Percentiles rank a stretch among this genome's conserved stretches.
These are phyloP conservation scores for Aegilops bicornis DNA, from an alignment of 176 grass and related monocot species.

Conservation along the genomic window DNA sequence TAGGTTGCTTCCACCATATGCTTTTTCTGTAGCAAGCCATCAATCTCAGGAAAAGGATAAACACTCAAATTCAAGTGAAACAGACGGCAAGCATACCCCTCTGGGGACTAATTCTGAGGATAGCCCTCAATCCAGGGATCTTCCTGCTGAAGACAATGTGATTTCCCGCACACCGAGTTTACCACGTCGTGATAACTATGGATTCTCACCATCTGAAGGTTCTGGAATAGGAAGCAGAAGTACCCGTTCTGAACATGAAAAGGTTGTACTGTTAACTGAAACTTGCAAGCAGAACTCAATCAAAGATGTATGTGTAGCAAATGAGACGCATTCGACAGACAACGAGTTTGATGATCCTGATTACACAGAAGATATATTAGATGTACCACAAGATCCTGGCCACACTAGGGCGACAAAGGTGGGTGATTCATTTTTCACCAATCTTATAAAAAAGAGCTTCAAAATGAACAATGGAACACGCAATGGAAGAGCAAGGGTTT, in stretches of 20 bases:
- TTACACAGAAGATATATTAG: slow-evolving; percentile 42
- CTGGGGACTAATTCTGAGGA: slow-evolving; percentile 37
- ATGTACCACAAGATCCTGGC: slow-evolving; percentile 36
- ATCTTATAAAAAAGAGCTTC: slow-evolving; percentile 91
- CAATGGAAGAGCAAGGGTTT: slow-evolving; percentile 60
- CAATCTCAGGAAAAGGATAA: slow-evolving; percentile 54
- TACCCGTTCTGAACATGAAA: slow-evolving; percentile 75
- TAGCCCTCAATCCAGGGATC: slow-evolving; percentile 33
- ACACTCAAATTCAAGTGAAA: slow-evolving; percentile 47
- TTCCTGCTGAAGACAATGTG: slow-evolving; percentile 46
- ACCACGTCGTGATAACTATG: slow-evolving; percentile 47
- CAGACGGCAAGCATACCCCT: slow-evolving; percentile 35
- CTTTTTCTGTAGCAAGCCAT: slow-evolving; percentile 57
- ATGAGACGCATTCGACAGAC: slow-evolving; percentile 56
- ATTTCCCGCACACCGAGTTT: slow-evolving; percentile 60
- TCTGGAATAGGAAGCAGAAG: slow-evolving; percentile 72
- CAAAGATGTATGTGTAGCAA: slow-evolving; percentile 69
- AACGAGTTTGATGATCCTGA: slow-evolving; percentile 51
- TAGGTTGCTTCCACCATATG: slow-evolving; percentile 67
- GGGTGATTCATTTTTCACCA: slow-evolving; percentile 69
- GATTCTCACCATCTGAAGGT: slow-evolving; percentile 45
- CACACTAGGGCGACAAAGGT: slow-evolving; percentile 42
- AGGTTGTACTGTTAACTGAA: slow-evolving; percentile 52
- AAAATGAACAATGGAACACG: slow-evolving; percentile 49
- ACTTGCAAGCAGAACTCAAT: slow-evolving; percentile 72